phyloP scores from a whole-genome alignment of 2,329 filamentous ascomycete species.

The Aspergillus terreus region DNA sequence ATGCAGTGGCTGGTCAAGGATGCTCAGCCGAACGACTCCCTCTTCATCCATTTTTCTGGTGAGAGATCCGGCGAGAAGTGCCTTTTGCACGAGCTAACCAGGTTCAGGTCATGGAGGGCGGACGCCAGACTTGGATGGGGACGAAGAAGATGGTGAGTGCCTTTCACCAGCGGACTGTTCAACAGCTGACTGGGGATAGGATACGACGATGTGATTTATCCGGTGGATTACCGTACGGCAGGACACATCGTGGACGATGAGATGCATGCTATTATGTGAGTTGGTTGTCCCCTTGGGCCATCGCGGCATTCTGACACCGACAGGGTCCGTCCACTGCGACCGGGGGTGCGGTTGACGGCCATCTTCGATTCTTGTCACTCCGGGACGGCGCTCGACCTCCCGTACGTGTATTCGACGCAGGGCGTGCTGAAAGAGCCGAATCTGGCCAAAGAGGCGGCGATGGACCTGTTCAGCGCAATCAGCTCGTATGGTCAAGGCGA shows the following conservation, averaged over 20 bases:
- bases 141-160: constrained; percentile 63
- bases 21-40: constrained; percentile 82
- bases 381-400: constrained; percentile 62
- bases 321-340: constrained; percentile 68
- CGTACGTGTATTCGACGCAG: constrained; percentile 65
- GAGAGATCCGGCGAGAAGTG: constrained; percentile 20
- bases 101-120: constrained; percentile 67
- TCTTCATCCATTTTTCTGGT: constrained; percentile 97
- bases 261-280: constrained; percentile 65
- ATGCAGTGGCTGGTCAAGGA: constrained; percentile 99
- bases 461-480: constrained; percentile 62
- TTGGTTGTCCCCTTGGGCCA: neutral
- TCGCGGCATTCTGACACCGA: neutral
- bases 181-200: constrained; percentile 28
- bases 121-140: constrained; percentile 67
- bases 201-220: constrained; percentile 75
- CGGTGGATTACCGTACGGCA: constrained; percentile 64
- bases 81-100: neutral
- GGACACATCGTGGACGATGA: constrained; percentile 76
- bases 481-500: constrained; percentile 78
- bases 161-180: neutral
- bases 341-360: constrained; percentile 75
- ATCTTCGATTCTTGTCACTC: constrained; percentile 68
- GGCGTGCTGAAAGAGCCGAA: constrained; percentile 66
- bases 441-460: constrained; percentile 63